Conservation (phyloP, 176 grass and related monocot species). For the Oryza nivara region DNA sequence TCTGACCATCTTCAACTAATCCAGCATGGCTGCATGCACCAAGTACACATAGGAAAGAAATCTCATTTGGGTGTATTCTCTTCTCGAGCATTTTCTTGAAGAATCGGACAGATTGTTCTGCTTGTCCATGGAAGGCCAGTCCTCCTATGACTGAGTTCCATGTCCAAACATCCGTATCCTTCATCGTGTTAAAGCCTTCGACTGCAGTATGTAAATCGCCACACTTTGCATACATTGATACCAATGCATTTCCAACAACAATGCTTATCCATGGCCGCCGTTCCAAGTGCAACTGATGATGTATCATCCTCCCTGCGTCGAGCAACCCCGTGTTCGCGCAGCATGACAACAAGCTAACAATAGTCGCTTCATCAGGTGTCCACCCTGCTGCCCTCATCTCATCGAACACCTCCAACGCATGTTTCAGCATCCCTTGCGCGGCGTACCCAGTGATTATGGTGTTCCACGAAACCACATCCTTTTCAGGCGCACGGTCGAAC, state of each 20-base stretch:
- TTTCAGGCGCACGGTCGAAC: slow-evolving; percentile 34
- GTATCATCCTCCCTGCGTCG: slow-evolving; percentile 44
- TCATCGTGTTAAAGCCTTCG: slow-evolving; percentile 37
- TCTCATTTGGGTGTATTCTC: slow-evolving; percentile 32
- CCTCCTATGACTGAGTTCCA: slow-evolving; percentile 59
- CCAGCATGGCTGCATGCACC: slow-evolving; percentile 59
- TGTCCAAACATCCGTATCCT: slow-evolving; percentile 48
- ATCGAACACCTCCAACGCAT: slow-evolving; percentile 36
- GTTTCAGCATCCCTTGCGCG: slow-evolving; percentile 22
- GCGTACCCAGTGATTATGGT: slow-evolving; percentile 44
- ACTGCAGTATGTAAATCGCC: slow-evolving; percentile 39
- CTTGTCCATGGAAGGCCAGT: slow-evolving; percentile 49
- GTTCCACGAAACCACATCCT: slow-evolving; percentile 51
- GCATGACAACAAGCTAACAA: slow-evolving; percentile 49
- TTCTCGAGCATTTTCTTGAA: slow-evolving; percentile 52
- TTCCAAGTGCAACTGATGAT: slow-evolving; percentile 41
- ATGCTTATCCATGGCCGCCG: not conserved
- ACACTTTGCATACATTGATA: slow-evolving; percentile 53
- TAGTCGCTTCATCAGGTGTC: slow-evolving; percentile 50
- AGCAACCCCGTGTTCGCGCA: slow-evolving; percentile 39
- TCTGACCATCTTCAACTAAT: slow-evolving; percentile 48
- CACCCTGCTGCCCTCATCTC: slow-evolving; percentile 39
- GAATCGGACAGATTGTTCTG: slow-evolving; percentile 14
- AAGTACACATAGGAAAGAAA: slow-evolving; percentile 56
- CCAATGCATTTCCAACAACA: slow-evolving; percentile 37